Base-by-base conservation (phyloP, 345 rosid species). In the Populus simonii region DNA sequence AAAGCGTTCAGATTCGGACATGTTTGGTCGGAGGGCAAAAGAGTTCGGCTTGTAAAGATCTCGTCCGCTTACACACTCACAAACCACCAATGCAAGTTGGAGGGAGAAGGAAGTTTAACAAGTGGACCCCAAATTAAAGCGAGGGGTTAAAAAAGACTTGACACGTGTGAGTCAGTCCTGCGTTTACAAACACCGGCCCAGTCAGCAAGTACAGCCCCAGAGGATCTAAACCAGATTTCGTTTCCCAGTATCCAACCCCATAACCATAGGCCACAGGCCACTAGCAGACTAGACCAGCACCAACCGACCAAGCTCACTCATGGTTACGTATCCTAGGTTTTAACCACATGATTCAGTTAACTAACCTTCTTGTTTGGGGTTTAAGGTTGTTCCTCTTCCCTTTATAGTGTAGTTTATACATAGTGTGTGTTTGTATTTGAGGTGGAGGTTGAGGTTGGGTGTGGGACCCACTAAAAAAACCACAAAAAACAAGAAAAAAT, bases 21-120 rank as follows among this genome's bases (percentile, higher is more conserved):
- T 79, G 83, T 84, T 79, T 57, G 79, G 83, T 79, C 83, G 81
- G 87, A 76, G 79, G 87, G 76, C 71, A 74, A 73, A 76, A 23
- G 23, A 66, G 22, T 6, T 22, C 1, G 2, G 15, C 20, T 38
- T 38, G 41, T 38, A 38, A 38, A 6, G 41, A 38, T 38, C 41
- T 38, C 41, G 8, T 38, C 41, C 41, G 33, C 33, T 29, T 2
- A 29, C 31, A 29, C 31, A 36, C 5, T 38, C 41, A 38, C 41
- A 6, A 8, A 38, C 9, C 41, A 6, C 41, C 41, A 7, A 38
- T 8, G 41, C 41, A 38, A 6, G 41, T 7, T 6, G 41, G 8
- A 38, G 8, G 41, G 8, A 38, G 8, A 38, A 8, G 41, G 8
- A 38, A 8, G 41, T 38, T 38, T 38, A 5, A 6, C 41, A 38